Evolutionary conservation across 306 rosid species (phyloP), one percentile per base, ranked within the genome.

Genomic region (Dryas octopetala): DNA sequence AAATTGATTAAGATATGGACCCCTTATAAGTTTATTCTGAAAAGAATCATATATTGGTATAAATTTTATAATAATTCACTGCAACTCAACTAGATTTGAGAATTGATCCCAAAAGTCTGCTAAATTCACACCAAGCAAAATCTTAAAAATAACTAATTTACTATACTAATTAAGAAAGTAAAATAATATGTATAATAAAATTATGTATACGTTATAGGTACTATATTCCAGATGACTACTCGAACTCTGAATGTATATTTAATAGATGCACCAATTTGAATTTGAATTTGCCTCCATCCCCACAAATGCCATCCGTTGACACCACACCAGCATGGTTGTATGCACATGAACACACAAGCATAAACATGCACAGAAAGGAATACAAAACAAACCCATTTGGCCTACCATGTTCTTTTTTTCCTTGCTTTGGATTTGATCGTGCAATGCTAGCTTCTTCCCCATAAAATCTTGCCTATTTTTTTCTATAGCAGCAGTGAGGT

Each of bases 391-490:
- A 62, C 70, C 48, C 70, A 80, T 47, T 58, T 43, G 46, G 58
- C 86, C 26, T 87, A 89, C 91, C 82, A 67, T 84, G 75, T 70
- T 86, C 86, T 77, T 82, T 79, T 81, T 76, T 84, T 41, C 88
- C 89, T 67, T 76, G 89, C 82, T 81, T 92, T 75, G 99, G 99
- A 49, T 87, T 76, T 47, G 97, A 92, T 53, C 92, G 86, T 63
- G 91, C 90, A 86, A 95, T 90, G 82, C 96, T 89, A 95, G 46
- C 83, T 75, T 92, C 88, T 88, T 95, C 79, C 97, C 97, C 26
- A 83, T 89, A 73, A 92, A 83, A 60, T 9, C 70, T 70, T 85
- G 83, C 80, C 53, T 90, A 77, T 83, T 92, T 85, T 91, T 95
- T 58, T 86, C 95, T 68, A 95, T 55, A n/a, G 97, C 99, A 65